A percentile compares a stretch with the other conserved stretches of the same genome.
phyloP scores from a whole-genome alignment of 1,284 basidiomycete species.

The Thecaphora thlaspeos region DNA sequence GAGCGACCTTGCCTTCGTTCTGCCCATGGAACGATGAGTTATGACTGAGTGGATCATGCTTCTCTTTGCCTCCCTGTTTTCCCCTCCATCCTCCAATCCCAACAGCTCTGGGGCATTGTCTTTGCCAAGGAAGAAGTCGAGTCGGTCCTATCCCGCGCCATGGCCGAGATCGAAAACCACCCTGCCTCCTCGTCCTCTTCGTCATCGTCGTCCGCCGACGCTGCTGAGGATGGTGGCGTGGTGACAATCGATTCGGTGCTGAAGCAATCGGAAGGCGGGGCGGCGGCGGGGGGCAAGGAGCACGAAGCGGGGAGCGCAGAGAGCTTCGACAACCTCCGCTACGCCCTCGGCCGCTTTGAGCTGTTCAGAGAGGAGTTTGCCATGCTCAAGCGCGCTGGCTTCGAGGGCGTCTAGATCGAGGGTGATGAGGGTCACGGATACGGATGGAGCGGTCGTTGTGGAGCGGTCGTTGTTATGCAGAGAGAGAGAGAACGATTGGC shows the following conservation, averaged over 20 bases:
- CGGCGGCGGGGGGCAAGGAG: neutral
- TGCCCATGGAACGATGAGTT: too few species aligned
- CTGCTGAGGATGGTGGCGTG: too few species aligned
- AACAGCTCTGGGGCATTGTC: constrained; percentile 49
- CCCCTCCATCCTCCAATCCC: neutral
- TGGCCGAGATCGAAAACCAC: constrained; percentile 11
- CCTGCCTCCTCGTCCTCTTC: neutral
- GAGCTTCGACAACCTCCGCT: constrained; percentile 52
- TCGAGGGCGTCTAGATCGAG: too few species aligned
- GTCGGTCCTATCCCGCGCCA: constrained; percentile 23
- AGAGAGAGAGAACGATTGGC: too few species aligned
- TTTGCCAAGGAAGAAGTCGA: constrained; percentile 49
- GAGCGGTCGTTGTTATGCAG: too few species aligned
- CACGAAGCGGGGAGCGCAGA: constrained; percentile 30
- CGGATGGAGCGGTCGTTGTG: too few species aligned
- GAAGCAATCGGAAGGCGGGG: too few species aligned
- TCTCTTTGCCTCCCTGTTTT: neutral
- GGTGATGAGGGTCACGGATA: too few species aligned
- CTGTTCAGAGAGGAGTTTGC: constrained; percentile 46
- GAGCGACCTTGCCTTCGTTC: too few species aligned
- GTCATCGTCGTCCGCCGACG: neutral
- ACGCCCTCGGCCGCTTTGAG: constrained; percentile 49
- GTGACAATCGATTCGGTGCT: too few species aligned
- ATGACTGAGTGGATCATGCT: too few species aligned
- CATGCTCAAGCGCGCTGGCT: constrained; percentile 19